phyloP scores from a whole-genome alignment of 2,329 filamentous ascomycete species.

The Talaromyces amestolkiae region DNA sequence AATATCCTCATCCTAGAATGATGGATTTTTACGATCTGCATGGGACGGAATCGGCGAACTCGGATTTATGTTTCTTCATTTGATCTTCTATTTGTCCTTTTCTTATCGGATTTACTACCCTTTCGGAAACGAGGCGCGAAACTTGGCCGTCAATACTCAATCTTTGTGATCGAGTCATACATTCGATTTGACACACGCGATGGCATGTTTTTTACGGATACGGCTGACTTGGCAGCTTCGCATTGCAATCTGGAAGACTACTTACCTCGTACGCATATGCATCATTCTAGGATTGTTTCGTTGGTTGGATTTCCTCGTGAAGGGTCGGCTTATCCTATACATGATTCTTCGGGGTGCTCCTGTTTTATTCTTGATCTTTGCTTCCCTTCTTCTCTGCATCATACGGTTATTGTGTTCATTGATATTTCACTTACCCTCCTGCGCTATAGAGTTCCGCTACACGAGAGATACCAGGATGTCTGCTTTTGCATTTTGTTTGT shows the following conservation, averaged over 20 bases:
- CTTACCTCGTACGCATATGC: slow-evolving; percentile 14
- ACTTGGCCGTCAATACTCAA: background rate
- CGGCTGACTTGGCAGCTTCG: background rate
- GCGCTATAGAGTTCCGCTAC: slow-evolving; percentile 38
- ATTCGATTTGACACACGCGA: background rate
- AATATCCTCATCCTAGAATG: slow-evolving; percentile 32
- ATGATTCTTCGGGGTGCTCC: slow-evolving; percentile 11
- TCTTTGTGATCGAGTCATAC: background rate
- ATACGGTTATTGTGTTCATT: slow-evolving; percentile 24
- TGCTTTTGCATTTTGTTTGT: slow-evolving; percentile 30
- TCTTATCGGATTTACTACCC: slow-evolving; percentile 6
- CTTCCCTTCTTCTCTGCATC: slow-evolving; percentile 25
- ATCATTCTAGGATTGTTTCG: slow-evolving; percentile 30
- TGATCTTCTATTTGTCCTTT: slow-evolving; percentile 19
- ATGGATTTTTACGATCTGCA: slow-evolving; percentile 38
- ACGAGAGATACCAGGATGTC: slow-evolving; percentile 42
- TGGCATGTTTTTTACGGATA: background rate
- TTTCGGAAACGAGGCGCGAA: background rate
- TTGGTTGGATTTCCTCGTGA: slow-evolving; percentile 31
- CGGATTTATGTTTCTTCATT: slow-evolving; percentile 30
- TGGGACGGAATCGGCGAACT: slow-evolving; percentile 43
- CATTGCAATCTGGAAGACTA: slow-evolving; percentile 8
- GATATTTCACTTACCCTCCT: slow-evolving; percentile 28
- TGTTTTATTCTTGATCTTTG: background rate
- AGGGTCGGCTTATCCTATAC: slow-evolving; percentile 33